Conservation (phyloP, 2,329 filamentous ascomycete species). For the Paracoccidioides lutzii region DNA sequence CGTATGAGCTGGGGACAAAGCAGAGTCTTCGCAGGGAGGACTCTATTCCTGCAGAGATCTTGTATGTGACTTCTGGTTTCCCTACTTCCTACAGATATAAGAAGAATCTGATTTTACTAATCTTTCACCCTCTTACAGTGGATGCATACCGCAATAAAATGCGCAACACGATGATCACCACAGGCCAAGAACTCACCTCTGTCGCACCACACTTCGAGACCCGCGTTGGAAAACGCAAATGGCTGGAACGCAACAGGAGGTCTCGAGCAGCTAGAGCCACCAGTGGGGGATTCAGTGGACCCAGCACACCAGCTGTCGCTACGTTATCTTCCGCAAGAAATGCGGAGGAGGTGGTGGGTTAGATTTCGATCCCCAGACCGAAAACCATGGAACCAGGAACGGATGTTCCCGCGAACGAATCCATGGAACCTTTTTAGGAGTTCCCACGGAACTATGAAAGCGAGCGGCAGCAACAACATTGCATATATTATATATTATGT, state of each 20-base stretch:
- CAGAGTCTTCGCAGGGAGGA: slow-evolving; percentile 73
- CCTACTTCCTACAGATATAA: slow-evolving; percentile 2
- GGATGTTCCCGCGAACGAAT: background rate
- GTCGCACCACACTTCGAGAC: slow-evolving; percentile 82
- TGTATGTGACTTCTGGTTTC: slow-evolving; percentile 46
- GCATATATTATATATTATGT: too few species aligned
- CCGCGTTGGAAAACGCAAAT: slow-evolving; percentile 29
- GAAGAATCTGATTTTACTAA: slow-evolving; percentile 3
- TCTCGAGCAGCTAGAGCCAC: background rate
- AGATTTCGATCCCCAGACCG: background rate
- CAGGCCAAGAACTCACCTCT: slow-evolving; percentile 59
- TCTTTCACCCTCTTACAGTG: slow-evolving; percentile 40
- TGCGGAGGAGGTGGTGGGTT: slow-evolving; percentile 26
- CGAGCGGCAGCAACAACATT: background rate
- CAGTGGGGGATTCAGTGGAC: background rate
- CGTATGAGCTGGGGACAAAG: slow-evolving; percentile 96
- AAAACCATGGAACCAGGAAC: background rate
- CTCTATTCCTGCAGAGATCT: slow-evolving; percentile 79
- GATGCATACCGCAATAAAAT: slow-evolving; percentile 93
- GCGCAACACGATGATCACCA: slow-evolving; percentile 63
- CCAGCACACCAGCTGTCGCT: slow-evolving; percentile 13
- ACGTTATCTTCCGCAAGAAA: slow-evolving; percentile 21
- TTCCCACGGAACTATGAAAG: background rate
- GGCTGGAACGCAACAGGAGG: slow-evolving; percentile 16
- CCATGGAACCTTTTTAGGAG: background rate